Evolutionary conservation across 495 filamentous ascomycete genomes (phyloP).

Genomic region (Hyphodiscus hymeniophilus): DNA sequence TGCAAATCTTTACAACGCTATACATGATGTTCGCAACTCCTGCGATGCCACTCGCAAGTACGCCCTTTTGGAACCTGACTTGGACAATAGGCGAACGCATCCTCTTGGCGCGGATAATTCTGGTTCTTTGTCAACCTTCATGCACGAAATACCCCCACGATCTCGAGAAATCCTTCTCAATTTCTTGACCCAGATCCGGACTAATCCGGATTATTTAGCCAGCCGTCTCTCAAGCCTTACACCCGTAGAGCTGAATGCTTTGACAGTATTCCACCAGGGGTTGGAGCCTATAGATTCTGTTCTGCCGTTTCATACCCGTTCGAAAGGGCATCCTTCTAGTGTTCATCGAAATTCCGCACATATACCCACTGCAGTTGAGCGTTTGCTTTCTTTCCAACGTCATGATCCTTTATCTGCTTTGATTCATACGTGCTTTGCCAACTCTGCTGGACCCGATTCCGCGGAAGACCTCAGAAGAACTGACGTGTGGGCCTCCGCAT

Average conservation of each 20-base stretch:
- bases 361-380: slow-evolving; percentile 57
- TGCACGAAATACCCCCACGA: slow-evolving; percentile 69
- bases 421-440: slow-evolving; percentile 82
- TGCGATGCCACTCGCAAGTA: slow-evolving; percentile 65
- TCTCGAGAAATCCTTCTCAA: slow-evolving; percentile 66
- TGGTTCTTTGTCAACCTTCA: slow-evolving; percentile 56
- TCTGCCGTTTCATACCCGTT: slow-evolving; percentile 61
- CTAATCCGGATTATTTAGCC: slow-evolving; percentile 79
- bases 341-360: slow-evolving; percentile 31
- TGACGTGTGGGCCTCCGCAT: slow-evolving; percentile 80
- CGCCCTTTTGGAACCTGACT: slow-evolving; percentile 60
- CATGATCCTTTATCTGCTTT: slow-evolving; percentile 81
- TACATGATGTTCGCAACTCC: slow-evolving; percentile 81
- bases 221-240: slow-evolving; percentile 66
- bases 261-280: slow-evolving; percentile 66
- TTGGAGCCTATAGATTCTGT: slow-evolving; percentile 76
- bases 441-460: slow-evolving; percentile 72
- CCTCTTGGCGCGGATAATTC: slow-evolving; percentile 32
- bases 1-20: slow-evolving; percentile 74
- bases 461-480: slow-evolving; percentile 63
- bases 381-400: slow-evolving; percentile 72
- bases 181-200: slow-evolving; percentile 75
- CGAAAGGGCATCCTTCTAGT: slow-evolving; percentile 42
- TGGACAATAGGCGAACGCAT: slow-evolving; percentile 41
- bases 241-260: slow-evolving; percentile 60